These are phyloP conservation scores for Castanea crenata DNA, from an alignment of 306 rosid species.

Conservation along the genomic window DNA sequence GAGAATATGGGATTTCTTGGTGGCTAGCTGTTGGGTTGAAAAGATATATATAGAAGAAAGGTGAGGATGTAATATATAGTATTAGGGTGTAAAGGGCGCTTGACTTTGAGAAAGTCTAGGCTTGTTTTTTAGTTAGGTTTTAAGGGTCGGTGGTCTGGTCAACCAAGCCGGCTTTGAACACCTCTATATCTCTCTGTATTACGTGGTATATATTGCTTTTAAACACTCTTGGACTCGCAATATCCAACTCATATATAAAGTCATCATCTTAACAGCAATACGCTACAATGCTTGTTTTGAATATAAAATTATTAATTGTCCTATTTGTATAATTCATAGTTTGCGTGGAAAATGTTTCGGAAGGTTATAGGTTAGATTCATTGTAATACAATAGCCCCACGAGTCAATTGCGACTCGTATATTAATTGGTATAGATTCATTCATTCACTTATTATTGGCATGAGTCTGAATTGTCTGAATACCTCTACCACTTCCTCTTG, in stretches of 20 bases:
- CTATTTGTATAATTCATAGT: too few species aligned
- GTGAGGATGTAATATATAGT: slow-evolving; percentile 14
- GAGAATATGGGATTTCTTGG: not conserved
- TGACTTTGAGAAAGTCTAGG: slow-evolving; percentile 57
- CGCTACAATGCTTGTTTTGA: not conserved
- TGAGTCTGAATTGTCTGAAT: not conserved
- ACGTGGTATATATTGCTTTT: not conserved
- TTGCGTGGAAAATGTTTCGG: too few species aligned
- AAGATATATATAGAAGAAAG: not conserved
- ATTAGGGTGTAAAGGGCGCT: not conserved
- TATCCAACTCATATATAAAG: not conserved
- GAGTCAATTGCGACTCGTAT: not conserved
- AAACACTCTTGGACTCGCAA: slow-evolving; percentile 7
- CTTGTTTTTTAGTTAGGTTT: slow-evolving; percentile 16
- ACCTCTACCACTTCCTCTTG: not conserved
- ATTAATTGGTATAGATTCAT: not conserved
- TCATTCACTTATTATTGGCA: not conserved
- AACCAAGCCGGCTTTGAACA: slow-evolving; percentile 73
- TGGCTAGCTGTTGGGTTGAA: not conserved
- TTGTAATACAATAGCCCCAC: not conserved
- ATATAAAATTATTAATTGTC: not conserved
- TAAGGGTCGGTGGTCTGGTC: slow-evolving; percentile 80
- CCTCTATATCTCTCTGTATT: not conserved
- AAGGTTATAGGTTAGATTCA: too few species aligned
- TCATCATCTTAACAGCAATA: not conserved